Evolutionary conservation across 2,329 filamentous ascomycete species (phyloP).

Genomic region (Xylariaceae sp.): DNA sequence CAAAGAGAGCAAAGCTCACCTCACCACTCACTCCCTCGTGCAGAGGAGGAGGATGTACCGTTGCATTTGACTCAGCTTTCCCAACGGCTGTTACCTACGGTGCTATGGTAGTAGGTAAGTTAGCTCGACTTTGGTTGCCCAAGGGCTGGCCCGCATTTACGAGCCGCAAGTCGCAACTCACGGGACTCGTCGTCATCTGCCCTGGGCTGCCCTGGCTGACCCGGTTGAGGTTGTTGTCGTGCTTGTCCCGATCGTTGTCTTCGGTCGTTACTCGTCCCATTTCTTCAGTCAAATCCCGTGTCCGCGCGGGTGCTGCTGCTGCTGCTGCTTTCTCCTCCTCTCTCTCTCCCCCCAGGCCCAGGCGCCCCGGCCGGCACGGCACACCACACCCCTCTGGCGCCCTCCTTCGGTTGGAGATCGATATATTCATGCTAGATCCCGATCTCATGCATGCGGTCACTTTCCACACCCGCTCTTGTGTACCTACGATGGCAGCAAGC

Average conservation of each 20-base stretch:
- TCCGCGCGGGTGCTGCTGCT: too few species aligned
- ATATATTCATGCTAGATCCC: conserved; percentile 17
- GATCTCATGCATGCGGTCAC: conserved; percentile 17
- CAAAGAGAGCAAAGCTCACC: neutral
- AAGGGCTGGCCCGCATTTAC: conserved; percentile 1
- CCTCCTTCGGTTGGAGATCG: conserved; percentile 14
- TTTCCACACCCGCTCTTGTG: too few species aligned
- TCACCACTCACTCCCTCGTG: neutral
- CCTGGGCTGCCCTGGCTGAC: neutral
- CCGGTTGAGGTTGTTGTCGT: too few species aligned
- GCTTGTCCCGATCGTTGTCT: too few species aligned
- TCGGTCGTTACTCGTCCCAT: too few species aligned
- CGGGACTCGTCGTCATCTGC: neutral
- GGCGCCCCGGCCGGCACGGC: conserved; percentile 3
- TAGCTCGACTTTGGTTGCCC: neutral
- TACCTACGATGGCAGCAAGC: too few species aligned
- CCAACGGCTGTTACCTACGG: neutral
- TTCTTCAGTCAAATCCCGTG: too few species aligned
- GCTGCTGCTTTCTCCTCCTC: neutral
- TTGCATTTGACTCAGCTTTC: neutral
- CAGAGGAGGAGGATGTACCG: neutral
- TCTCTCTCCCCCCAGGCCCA: neutral
- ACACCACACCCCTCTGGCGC: too few species aligned
- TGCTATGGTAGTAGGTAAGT: too few species aligned
- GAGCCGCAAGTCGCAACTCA: conserved; percentile 1